phyloP scores from a whole-genome alignment of 2,329 filamentous ascomycete genomes.

The Proliferodiscus dingleyae region DNA sequence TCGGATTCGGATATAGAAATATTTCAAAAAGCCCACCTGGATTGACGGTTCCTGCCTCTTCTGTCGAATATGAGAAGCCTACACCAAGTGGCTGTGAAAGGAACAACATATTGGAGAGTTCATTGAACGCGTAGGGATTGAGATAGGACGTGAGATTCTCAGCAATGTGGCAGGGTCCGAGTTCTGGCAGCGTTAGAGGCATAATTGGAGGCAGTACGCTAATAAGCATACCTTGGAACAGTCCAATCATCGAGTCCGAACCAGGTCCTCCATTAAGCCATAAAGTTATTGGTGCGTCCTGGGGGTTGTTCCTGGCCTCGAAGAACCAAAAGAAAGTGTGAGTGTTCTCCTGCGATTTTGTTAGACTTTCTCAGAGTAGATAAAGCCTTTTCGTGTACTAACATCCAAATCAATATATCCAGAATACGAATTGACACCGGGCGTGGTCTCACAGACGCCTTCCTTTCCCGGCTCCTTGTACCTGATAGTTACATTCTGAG shows the following conservation, averaged over 20 bases:
- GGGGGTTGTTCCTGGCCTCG: conserved; percentile 43
- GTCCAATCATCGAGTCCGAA: conserved; percentile 47
- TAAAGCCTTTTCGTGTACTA: neutral
- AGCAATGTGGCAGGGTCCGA: conserved; percentile 38
- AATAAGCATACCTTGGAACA: conserved; percentile 37
- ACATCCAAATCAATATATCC: conserved; percentile 27
- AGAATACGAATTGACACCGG: conserved; percentile 27
- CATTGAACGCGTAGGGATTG: conserved; percentile 59
- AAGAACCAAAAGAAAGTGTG: conserved; percentile 47
- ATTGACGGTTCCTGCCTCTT: conserved; percentile 24
- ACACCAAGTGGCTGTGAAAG: conserved; percentile 61
- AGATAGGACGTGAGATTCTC: conserved; percentile 31
- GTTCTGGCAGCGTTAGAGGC: conserved; percentile 21
- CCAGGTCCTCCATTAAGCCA: conserved; percentile 53
- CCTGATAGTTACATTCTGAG: conserved; percentile 37
- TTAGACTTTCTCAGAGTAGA: neutral
- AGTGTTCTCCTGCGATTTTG: conserved; percentile 37
- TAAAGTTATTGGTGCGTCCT: conserved; percentile 42
- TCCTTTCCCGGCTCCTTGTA: conserved; percentile 41
- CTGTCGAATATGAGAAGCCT: conserved; percentile 56
- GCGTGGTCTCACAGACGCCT: conserved; percentile 26
- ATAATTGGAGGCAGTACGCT: neutral
- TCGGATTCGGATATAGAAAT: neutral
- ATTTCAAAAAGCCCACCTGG: neutral
- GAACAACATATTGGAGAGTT: conserved; percentile 46